A percentile compares a stretch with the other conserved stretches of the same genome.
These are phyloP conservation scores for Cadophora sp. DNA, from an alignment of 2,329 filamentous ascomycete species.

Conservation along the genomic window DNA sequence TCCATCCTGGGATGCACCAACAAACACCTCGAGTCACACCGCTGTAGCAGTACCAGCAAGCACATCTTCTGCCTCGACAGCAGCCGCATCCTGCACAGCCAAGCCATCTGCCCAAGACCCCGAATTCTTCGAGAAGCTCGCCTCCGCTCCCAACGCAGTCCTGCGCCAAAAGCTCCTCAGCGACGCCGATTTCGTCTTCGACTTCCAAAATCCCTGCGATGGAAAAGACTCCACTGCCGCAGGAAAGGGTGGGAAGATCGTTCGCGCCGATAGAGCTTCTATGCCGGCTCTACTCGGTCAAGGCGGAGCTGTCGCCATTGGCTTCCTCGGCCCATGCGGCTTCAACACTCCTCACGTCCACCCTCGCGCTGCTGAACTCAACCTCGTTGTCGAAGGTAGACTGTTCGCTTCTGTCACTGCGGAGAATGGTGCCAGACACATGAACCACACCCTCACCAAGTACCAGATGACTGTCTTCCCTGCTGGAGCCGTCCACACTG, in stretches of 20 bases:
- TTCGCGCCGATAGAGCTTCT: constrained; percentile 59
- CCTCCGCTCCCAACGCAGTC: constrained; percentile 45
- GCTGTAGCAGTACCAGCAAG: not conserved
- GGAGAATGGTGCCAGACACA: constrained; percentile 56
- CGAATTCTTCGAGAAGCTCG: constrained; percentile 29
- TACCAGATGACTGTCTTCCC: constrained; percentile 61
- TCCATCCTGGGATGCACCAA: not conserved
- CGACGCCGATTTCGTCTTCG: constrained; percentile 56
- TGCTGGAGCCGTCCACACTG: constrained; percentile 59
- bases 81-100: constrained; percentile 16
- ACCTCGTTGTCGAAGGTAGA: constrained; percentile 55
- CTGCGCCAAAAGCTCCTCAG: constrained; percentile 51
- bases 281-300: constrained; percentile 62
- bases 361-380: constrained; percentile 58
- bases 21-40: not conserved
- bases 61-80: not conserved
- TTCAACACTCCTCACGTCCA: constrained; percentile 64
- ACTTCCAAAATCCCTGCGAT: constrained; percentile 48
- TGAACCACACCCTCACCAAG: constrained; percentile 48
- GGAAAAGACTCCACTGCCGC: constrained; percentile 35
- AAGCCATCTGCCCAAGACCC: constrained; percentile 12
- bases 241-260: constrained; percentile 54
- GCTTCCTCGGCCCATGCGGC: constrained; percentile 57
- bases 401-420: constrained; percentile 58
- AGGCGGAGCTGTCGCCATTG: constrained; percentile 55